These are phyloP conservation scores for Coniosporium tulheliwenetii DNA, from an alignment of 2,329 filamentous ascomycete genomes.

Conservation along the genomic window DNA sequence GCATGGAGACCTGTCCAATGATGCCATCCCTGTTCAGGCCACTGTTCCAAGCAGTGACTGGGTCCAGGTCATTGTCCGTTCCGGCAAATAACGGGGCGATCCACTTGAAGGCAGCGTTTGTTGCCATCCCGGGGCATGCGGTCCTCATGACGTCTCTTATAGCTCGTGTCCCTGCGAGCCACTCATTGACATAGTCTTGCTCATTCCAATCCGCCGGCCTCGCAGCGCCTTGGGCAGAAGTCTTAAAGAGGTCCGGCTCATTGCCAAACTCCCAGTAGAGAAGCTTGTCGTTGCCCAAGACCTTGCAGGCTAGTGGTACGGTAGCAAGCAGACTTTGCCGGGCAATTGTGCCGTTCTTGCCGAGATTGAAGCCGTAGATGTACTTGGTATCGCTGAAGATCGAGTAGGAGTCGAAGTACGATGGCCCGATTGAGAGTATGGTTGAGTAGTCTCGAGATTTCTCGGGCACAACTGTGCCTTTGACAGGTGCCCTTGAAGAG, in stretches of 20 bases:
- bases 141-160: no score
- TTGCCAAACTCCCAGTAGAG: conserved; percentile 49
- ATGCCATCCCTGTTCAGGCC: conserved; percentile 34
- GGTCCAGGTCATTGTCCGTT: conserved; percentile 33
- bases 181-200: conserved; percentile 38
- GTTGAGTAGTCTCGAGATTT: conserved; percentile 44
- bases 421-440: conserved; percentile 42
- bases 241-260: conserved; percentile 44
- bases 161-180: conserved; percentile 37
- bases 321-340: conserved; percentile 38
- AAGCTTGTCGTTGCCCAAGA: conserved; percentile 34
- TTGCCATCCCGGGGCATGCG: conserved; percentile 27
- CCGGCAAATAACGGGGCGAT: conserved; percentile 45
- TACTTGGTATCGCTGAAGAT: conserved; percentile 41
- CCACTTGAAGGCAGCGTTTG: conserved; percentile 29
- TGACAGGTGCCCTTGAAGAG: conserved; percentile 31
- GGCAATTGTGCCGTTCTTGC: conserved; percentile 34
- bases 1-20: conserved; percentile 39
- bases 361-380: conserved; percentile 46
- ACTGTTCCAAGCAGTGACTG: conserved; percentile 34
- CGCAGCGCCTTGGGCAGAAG: conserved; percentile 34
- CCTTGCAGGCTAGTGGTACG: conserved; percentile 40
- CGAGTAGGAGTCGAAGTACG: conserved; percentile 47
- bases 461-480: conserved; percentile 35
- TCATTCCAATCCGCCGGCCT: conserved; percentile 40